Evolutionary conservation across 495 filamentous ascomycete genomes (phyloP), one percentile per base, ranked within the genome.

Genomic region (Penicillium roqueforti): DNA sequence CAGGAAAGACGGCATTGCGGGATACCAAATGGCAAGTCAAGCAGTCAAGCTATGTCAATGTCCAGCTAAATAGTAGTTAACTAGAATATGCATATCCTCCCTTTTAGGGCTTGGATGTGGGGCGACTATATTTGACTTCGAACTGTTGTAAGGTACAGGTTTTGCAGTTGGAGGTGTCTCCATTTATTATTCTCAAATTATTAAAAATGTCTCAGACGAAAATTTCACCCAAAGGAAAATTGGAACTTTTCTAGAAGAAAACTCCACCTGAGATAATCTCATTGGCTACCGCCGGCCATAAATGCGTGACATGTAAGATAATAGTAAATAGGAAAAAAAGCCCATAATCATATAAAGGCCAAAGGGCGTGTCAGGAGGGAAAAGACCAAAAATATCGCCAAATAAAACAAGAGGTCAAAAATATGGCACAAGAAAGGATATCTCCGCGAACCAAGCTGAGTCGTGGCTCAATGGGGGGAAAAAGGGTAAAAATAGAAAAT

Each of bases 401-500:
- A 29, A 19, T 29, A 39, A 29, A 51, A 51, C 10, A 9, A 32
- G 22, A 32, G 3, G 8, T 23, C 6, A 32, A 32, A 16, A 31
- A 28, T 20, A 51, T 40, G 6, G 22, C 16, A 26, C 48, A 51
- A 10, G 10, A 34, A 51, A 38, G 48, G 38, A 51, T 51, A 51
- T 51, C 26, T 31, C 25, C 37, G 38, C 48, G 18, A 42, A 29
- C 36, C 10, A 19, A 41, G 18, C 6, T 18, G 46, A 23, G 36
- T 10, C 10, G 16, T 32, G 11, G 18, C 29, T 47, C 29, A 48
- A 45, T 19, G 38, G 18, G 38, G 18, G 38, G 22, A 23, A 22
- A 32, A 51, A 51, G 9, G 20, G 10, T 4, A 32, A 32, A 51
- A 41, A 10, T 14, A 26, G 13, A 31, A 31, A 11, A 3, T 11